A percentile compares a stretch with the other conserved stretches of the same genome.
These are phyloP conservation scores for Lipomyces yamanashiensis DNA, from an alignment of 805 yeast species.

Conservation along the genomic window DNA sequence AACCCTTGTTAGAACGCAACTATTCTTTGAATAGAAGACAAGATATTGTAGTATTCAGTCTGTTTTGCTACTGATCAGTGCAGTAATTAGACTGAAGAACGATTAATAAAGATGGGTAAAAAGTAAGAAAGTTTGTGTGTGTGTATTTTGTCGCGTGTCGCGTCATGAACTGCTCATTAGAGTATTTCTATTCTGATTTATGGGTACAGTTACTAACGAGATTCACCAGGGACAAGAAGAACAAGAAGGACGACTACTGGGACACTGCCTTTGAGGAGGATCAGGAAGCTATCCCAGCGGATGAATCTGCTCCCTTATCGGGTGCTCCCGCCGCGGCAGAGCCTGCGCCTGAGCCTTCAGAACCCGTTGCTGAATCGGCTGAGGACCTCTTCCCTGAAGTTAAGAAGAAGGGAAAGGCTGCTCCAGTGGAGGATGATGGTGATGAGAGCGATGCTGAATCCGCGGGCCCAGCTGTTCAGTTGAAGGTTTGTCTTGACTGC, in stretches of 20 bases:
- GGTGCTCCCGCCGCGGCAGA: conserved; percentile 31
- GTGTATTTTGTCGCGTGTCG: too few relatives aligned
- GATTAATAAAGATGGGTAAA: conserved; percentile 8
- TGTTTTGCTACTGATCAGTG: not conserved
- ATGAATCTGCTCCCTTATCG: not conserved
- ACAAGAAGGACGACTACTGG: conserved; percentile 40
- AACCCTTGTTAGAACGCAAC: not conserved
- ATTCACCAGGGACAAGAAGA: conserved; percentile 36
- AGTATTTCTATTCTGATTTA: not conserved
- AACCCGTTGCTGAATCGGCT: not conserved
- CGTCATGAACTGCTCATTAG: not conserved
- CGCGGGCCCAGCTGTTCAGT: conserved; percentile 63
- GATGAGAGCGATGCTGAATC: conserved; percentile 60
- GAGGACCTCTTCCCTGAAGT: conserved; percentile 9
- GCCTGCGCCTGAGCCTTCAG: conserved; percentile 10
- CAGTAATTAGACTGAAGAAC: not conserved
- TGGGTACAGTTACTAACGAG: not conserved
- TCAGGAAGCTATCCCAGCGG: conserved; percentile 25
- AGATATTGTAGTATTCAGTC: not conserved
- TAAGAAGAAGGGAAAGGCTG: conserved; percentile 10
- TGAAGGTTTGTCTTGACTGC: conserved; percentile 37
- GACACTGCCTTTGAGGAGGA: conserved; percentile 39
- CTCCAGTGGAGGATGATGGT: conserved; percentile 39
- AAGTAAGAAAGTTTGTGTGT: not conserved
- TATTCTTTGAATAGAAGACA: not conserved